Evolutionary conservation across 257 asterid genomes (phyloP), one percentile per base, ranked within the genome.

Genomic region (Solanum clarkiae): DNA sequence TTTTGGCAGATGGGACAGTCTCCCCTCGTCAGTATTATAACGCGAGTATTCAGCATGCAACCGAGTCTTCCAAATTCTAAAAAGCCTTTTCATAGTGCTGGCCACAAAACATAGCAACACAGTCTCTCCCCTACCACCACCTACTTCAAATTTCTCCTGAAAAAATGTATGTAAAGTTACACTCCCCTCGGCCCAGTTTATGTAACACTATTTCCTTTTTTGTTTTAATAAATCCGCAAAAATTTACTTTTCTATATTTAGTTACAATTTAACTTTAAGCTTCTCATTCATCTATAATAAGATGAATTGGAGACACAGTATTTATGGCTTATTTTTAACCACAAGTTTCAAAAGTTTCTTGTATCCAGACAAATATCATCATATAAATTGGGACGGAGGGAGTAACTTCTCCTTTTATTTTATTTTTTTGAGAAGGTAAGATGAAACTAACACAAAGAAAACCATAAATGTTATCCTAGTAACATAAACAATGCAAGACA

Each of bases 11-110:
- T 77, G 62, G 62, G 63, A 77, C 63, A 49, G 47, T 77, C 82
- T 77, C 82, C 44, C 62, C 9, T 24, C 63, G 51, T 77, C 82
- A 49, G 82, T 77, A 77, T 51, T 51, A 51, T 49, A 77, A 26
- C 44, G 26, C 32, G 10, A 77, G 45, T 77, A 77, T 49, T 77
- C 82, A 77, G 82, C 82, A 77, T 77, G 82, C 82, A 77, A 77
- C 82, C 82, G 82, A 51, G 82, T 77, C 63, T 77, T 77, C 82
- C 82, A 77, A 24, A 62, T 77, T 77, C 82, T 77, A 15, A 77
- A 77, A 51, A 77, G 82, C 62, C 82, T 77, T 77, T 77, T 53
- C 82, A 77, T 77, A 77, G 82, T 77, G 47, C 62, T 49, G 45
- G 62, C 62, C 44, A 77, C 82, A 77, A 77, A 77, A 51, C 82